A percentile compares a stretch with the other conserved stretches of the same genome.
Evolutionary conservation across 2,329 filamentous ascomycete genomes (phyloP).

Genomic region (Claviceps sp.): DNA sequence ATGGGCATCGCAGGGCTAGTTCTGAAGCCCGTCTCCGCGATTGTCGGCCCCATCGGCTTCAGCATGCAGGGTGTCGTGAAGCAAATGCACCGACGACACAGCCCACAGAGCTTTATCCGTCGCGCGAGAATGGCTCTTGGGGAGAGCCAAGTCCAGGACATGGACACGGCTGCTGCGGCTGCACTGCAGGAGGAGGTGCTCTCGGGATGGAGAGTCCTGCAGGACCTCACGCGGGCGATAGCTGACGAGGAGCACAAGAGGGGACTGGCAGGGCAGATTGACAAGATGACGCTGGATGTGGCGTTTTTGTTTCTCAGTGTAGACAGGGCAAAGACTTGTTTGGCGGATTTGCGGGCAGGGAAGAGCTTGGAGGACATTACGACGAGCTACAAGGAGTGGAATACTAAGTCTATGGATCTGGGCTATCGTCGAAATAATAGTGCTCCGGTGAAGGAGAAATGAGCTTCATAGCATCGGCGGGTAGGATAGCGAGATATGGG

Average conservation of each 20-base stretch:
- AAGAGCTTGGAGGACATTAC: constrained; percentile 19
- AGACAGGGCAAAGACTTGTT: constrained; percentile 29
- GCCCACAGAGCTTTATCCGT: constrained; percentile 40
- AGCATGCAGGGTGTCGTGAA: constrained; percentile 51
- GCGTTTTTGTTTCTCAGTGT: constrained; percentile 33
- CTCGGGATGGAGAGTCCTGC: constrained; percentile 20
- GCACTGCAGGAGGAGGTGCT: constrained; percentile 13
- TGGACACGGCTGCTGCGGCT: constrained; percentile 22
- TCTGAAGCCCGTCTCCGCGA: constrained; percentile 49
- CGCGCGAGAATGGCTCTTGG: constrained; percentile 47
- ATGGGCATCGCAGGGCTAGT: constrained; percentile 52
- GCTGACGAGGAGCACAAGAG: constrained; percentile 20
- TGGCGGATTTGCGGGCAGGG: constrained; percentile 32
- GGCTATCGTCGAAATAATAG: background rate
- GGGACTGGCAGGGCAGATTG: constrained; percentile 24
- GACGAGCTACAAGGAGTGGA: constrained; percentile 3
- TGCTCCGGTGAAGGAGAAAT: no score
- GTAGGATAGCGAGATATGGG: no score
- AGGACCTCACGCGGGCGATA: constrained; percentile 18
- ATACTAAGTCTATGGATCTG: constrained; percentile 3
- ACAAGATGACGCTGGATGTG: constrained; percentile 16
- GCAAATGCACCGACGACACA: constrained; percentile 38
- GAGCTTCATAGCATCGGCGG: no score
- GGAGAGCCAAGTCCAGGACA: constrained; percentile 27
- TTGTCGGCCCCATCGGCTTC: constrained; percentile 48